A percentile compares a stretch with the other conserved stretches of the same genome.
Conservation (phyloP, 805 yeast genomes). For the Candida tibetensis region DNA sequence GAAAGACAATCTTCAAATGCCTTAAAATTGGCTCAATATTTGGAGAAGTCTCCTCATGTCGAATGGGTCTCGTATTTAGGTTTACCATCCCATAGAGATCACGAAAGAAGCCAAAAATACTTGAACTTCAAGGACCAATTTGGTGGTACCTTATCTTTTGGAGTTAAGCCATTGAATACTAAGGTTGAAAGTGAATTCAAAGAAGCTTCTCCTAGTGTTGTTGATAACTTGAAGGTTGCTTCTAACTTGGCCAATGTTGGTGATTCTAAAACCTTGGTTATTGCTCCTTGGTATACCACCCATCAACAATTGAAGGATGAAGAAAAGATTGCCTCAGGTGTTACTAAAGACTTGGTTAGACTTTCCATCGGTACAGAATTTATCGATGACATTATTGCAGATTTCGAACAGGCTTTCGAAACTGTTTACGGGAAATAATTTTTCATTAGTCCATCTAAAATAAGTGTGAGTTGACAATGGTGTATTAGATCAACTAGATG, state of each 20-base stretch:
- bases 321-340: conserved; percentile 83
- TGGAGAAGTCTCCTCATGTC: conserved; percentile 72
- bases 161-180: conserved; percentile 64
- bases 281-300: conserved; percentile 94
- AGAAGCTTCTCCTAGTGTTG: conserved; percentile 79
- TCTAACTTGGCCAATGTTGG: conserved; percentile 96
- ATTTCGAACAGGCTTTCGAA: conserved; percentile 79
- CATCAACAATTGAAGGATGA: conserved; percentile 86
- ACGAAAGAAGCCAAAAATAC: conserved; percentile 81
- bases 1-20: conserved; percentile 90
- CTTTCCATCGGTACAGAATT: conserved; percentile 87
- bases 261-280: conserved; percentile 91
- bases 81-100: conserved; percentile 71
- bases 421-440: conserved; percentile 41
- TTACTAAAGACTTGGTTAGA: conserved; percentile 83
- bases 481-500: neutral
- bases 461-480: neutral
- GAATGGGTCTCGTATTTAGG: conserved; percentile 94
- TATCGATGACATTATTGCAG: conserved; percentile 68
- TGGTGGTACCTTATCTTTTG: conserved; percentile 88
- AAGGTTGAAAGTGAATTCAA: conserved; percentile 52
- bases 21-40: conserved; percentile 69
- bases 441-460: neutral
- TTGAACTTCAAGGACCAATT: conserved; percentile 51
- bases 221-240: conserved; percentile 78